A percentile compares a stretch with the other conserved stretches of the same genome.
Evolutionary conservation across 441 rosid species (phyloP).

Genomic region (Eutrema salsugineum): DNA sequence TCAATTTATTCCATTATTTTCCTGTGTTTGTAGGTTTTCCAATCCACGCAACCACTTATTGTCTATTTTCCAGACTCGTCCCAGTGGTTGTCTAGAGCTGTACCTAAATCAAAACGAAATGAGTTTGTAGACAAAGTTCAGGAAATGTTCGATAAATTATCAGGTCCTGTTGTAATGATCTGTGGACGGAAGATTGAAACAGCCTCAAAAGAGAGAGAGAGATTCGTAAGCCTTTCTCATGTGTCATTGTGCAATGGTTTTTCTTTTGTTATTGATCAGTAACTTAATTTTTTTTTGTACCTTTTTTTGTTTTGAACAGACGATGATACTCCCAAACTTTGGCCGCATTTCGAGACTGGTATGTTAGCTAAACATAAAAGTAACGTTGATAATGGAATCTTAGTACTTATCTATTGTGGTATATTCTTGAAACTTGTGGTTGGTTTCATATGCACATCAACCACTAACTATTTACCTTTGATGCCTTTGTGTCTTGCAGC

Average conservation of each 20-base stretch:
- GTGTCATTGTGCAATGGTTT: neutral
- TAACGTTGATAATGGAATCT: neutral
- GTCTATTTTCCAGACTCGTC: conserved; percentile 90
- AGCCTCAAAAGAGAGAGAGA: conserved; percentile 72
- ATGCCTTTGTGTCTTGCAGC: conserved; percentile 46
- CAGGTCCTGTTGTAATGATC: conserved; percentile 82
- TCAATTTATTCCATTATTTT: conserved; percentile 19
- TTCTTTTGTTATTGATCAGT: neutral
- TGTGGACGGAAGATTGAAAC: conserved; percentile 81
- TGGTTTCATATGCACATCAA: neutral
- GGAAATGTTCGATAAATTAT: conserved; percentile 66
- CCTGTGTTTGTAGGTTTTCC: conserved; percentile 60
- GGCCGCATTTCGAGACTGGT: conserved; percentile 87
- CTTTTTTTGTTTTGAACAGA: conserved; percentile 44
- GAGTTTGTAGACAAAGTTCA: conserved; percentile 66
- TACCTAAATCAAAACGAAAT: conserved; percentile 58
- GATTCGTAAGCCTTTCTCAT: conserved; percentile 52
- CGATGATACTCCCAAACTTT: conserved; percentile 82
- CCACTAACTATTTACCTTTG: neutral
- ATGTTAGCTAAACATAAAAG: conserved; percentile 22
- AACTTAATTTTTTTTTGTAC: neutral
- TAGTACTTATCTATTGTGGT: neutral
- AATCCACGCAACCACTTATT: conserved; percentile 65
- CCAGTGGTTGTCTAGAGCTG: conserved; percentile 88
- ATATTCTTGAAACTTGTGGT: neutral